phyloP scores from a whole-genome alignment of 2,329 filamentous ascomycete species.

The Beauveria medogensis region DNA sequence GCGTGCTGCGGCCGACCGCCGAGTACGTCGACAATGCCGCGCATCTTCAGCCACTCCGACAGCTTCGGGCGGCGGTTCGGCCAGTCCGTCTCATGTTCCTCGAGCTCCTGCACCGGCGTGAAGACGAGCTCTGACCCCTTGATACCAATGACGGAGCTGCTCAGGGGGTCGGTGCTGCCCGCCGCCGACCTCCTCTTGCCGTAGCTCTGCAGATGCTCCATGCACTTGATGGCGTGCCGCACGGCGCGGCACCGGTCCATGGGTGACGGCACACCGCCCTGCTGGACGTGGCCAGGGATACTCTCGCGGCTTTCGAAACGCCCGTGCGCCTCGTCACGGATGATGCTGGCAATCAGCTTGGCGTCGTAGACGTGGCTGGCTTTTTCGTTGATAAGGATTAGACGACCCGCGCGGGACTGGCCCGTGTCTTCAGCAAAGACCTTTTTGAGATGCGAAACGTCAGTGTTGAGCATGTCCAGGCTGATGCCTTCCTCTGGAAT shows the following conservation, averaged over 20 bases:
- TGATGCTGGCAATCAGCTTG: slow-evolving; percentile 90
- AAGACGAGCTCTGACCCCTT: slow-evolving; percentile 87
- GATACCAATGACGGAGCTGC: slow-evolving; percentile 80
- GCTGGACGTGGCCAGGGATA: slow-evolving; percentile 89
- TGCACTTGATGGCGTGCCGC: slow-evolving; percentile 85
- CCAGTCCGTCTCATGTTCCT: slow-evolving; percentile 88
- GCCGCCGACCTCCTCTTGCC: slow-evolving; percentile 44
- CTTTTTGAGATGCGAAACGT: slow-evolving; percentile 82
- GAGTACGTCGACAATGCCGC: slow-evolving; percentile 75
- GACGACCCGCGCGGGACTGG: slow-evolving; percentile 79
- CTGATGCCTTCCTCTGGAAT: slow-evolving; percentile 94
- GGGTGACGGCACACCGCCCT: slow-evolving; percentile 83
- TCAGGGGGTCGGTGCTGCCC: slow-evolving; percentile 52
- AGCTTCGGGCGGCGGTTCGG: slow-evolving; percentile 73
- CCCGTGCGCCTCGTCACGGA: slow-evolving; percentile 84
- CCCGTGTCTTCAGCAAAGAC: slow-evolving; percentile 81
- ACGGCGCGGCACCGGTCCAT: slow-evolving; percentile 95
- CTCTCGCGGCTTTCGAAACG: slow-evolving; percentile 89
- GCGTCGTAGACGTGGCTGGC: slow-evolving; percentile 85
- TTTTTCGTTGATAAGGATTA: slow-evolving; percentile 96
- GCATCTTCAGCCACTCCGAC: slow-evolving; percentile 78
- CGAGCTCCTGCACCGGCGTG: slow-evolving; percentile 69
- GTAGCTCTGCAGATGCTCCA: slow-evolving; percentile 81
- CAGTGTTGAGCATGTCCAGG: slow-evolving; percentile 82
- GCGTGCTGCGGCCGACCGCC: slow-evolving; percentile 58